A percentile compares a stretch with the other conserved stretches of the same genome.
Evolutionary conservation across 2,329 filamentous ascomycete species (phyloP).

Genomic region (Catunica adiposa): DNA sequence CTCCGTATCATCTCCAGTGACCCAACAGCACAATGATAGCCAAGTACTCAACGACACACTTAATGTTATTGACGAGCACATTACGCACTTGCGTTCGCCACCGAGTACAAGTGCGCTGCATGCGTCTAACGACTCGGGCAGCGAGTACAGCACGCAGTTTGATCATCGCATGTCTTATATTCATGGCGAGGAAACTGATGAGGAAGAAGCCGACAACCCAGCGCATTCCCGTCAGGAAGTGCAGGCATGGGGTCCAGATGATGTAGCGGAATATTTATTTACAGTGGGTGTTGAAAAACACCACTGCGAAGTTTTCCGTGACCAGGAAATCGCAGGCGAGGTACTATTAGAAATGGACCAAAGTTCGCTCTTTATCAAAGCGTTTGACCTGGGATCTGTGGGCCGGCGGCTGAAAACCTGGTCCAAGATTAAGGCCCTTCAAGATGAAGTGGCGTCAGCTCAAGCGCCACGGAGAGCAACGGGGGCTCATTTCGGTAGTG

Average conservation of each 20-base stretch:
- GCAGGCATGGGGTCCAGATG: constrained; percentile 57
- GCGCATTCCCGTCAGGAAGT: constrained; percentile 58
- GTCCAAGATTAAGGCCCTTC: constrained; percentile 86
- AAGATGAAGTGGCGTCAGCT: constrained; percentile 57
- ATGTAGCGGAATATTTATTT: constrained; percentile 81
- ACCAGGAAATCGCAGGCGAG: constrained; percentile 91
- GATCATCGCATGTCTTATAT: constrained; percentile 76
- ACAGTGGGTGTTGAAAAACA: constrained; percentile 69
- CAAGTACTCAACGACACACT: constrained; percentile 87
- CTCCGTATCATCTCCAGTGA: constrained; percentile 25
- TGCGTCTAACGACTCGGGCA: constrained; percentile 58
- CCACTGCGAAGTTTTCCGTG: constrained; percentile 85
- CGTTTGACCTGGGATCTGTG: constrained; percentile 83
- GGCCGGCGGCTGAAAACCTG: constrained; percentile 81
- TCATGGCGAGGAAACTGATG: constrained; percentile 84
- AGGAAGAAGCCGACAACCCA: constrained; percentile 64
- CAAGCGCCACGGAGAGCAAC: constrained; percentile 34
- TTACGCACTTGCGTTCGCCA: constrained; percentile 60
- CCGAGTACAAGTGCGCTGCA: constrained; percentile 29
- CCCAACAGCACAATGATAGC: constrained; percentile 23
- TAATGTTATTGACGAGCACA: constrained; percentile 93
- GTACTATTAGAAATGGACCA: constrained; percentile 91
- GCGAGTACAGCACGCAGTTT: constrained; percentile 71
- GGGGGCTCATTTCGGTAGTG: constrained; percentile 29
- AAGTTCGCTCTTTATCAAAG: constrained; percentile 85